Evolutionary conservation across 2,329 filamentous ascomycete genomes (phyloP).

Genomic region (Hypoxylon sp.): DNA sequence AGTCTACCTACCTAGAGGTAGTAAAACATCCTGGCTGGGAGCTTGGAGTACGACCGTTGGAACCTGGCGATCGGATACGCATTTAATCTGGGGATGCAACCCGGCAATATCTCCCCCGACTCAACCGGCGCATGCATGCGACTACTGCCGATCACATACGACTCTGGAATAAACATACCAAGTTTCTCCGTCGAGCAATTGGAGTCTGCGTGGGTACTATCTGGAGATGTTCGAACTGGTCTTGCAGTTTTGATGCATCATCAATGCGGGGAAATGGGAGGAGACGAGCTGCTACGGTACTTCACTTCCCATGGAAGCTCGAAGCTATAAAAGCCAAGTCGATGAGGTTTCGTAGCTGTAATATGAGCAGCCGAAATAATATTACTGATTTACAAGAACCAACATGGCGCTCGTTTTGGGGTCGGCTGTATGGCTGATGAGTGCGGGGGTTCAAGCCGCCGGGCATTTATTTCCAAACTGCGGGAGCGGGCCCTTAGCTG

Average conservation of each 20-base stretch:
- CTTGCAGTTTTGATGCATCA: constrained; percentile 35
- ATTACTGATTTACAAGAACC: constrained; percentile 1
- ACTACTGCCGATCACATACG: constrained; percentile 30
- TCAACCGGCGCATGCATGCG: constrained; percentile 12
- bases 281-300: constrained; percentile 29
- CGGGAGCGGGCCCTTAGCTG: constrained; percentile 43
- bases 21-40: constrained; percentile 1
- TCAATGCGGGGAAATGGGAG: constrained; percentile 39
- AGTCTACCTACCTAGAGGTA: too few species aligned
- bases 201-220: constrained; percentile 11
- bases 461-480: constrained; percentile 50
- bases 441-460: constrained; percentile 42
- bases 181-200: constrained; percentile 21
- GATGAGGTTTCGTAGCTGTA: background rate
- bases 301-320: constrained; percentile 22
- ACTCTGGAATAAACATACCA: constrained; percentile 16
- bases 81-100: constrained; percentile 28
- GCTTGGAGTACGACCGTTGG: background rate
- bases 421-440: constrained; percentile 42
- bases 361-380: background rate
- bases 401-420: constrained; percentile 42
- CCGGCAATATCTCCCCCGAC: constrained; percentile 32
- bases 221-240: constrained; percentile 21
- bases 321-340: constrained; percentile 36
- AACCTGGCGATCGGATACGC: constrained; percentile 25